Conservation (phyloP, 352 stramenopile species). For the Pythium coloratum region DNA sequence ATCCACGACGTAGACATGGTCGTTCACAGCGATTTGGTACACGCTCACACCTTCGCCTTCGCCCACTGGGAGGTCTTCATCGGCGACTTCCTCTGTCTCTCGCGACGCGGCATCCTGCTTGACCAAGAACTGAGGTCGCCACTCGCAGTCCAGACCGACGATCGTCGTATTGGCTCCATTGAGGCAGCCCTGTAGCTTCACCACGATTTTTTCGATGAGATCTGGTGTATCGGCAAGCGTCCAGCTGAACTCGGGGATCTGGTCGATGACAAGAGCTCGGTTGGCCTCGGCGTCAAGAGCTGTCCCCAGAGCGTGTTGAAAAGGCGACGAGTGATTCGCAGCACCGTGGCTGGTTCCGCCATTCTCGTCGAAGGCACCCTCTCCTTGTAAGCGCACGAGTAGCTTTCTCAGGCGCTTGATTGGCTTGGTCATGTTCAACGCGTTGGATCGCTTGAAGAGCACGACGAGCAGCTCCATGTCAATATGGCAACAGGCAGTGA, state of each 20-base stretch:
- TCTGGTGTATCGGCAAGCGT: slow-evolving; percentile 9
- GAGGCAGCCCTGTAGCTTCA: neutral
- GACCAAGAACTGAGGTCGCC: slow-evolving; percentile 48
- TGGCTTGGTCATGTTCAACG: slow-evolving; percentile 51
- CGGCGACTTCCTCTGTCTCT: slow-evolving; percentile 1
- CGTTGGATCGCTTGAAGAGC: slow-evolving; percentile 33
- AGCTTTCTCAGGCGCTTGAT: slow-evolving; percentile 52
- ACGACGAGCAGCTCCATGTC: slow-evolving; percentile 34
- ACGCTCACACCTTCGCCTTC: slow-evolving; percentile 43
- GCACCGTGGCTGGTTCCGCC: too few relatives aligned
- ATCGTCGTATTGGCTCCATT: slow-evolving; percentile 8
- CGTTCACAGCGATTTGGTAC: slow-evolving; percentile 48
- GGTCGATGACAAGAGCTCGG: neutral
- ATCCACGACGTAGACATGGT: slow-evolving; percentile 57
- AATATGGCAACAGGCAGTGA: slow-evolving; percentile 11
- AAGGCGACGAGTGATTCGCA: neutral
- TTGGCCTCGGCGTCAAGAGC: slow-evolving; percentile 14
- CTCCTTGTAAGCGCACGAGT: neutral
- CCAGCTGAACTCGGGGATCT: slow-evolving; percentile 12
- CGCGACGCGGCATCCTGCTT: slow-evolving; percentile 14
- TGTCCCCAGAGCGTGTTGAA: slow-evolving; percentile 17
- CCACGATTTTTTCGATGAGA: slow-evolving; percentile 10
- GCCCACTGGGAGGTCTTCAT: slow-evolving; percentile 10
- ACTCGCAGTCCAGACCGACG: slow-evolving; percentile 67
- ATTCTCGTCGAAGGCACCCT: neutral